phyloP scores from a whole-genome alignment of 208 protist species.

The Endotrypanum monterogeii region DNA sequence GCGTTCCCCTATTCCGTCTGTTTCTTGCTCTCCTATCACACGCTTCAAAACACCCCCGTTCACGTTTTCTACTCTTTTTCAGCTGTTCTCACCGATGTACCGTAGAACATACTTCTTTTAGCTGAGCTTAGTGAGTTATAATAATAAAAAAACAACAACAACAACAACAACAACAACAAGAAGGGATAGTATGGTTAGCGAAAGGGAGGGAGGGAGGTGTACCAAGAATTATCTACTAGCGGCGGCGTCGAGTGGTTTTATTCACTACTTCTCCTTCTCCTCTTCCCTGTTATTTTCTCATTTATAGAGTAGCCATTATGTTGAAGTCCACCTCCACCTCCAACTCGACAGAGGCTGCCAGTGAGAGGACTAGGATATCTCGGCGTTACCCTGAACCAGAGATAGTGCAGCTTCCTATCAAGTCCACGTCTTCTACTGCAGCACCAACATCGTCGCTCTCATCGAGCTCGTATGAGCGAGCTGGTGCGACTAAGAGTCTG shows the following conservation, averaged over 20 bases:
- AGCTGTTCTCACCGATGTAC: too few species aligned
- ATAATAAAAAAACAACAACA: too few species aligned
- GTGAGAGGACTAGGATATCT: conserved; percentile 3
- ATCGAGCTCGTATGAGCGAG: background rate
- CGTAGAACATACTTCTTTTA: too few species aligned
- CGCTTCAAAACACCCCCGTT: too few species aligned
- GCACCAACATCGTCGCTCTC: background rate
- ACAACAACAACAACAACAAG: too few species aligned
- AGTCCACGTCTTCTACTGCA: background rate
- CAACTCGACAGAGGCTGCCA: too few species aligned
- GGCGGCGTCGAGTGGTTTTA: background rate
- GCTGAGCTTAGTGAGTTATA: too few species aligned
- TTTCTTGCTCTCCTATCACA: background rate
- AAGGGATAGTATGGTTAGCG: too few species aligned
- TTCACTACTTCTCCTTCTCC: background rate
- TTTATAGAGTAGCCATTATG: background rate
- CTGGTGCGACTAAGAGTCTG: background rate
- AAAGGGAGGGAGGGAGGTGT: too few species aligned
- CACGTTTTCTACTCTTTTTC: too few species aligned
- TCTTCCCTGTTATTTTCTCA: conserved; percentile 2
- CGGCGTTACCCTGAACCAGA: conserved; percentile 27
- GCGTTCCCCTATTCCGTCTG: background rate
- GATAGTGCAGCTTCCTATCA: conserved; percentile 7
- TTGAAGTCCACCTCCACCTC: background rate
- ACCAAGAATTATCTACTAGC: background rate